Evolutionary conservation across 257 asterid species (phyloP).

Genomic region (Solanum verrucosum): DNA sequence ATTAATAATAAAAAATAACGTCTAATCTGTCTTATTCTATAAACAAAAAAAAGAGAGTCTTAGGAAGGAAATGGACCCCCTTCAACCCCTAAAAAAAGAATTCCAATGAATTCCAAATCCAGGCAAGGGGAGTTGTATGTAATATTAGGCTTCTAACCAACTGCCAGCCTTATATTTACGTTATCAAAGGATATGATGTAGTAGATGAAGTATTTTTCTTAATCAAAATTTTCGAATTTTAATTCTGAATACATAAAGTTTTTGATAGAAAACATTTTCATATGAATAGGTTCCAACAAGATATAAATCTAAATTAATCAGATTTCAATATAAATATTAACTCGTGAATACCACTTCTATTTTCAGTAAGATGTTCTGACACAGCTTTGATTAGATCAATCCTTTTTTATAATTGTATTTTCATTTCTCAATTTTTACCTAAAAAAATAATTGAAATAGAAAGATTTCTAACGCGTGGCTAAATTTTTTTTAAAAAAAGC

Average conservation of each 20-base stretch:
- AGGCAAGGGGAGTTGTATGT: background rate
- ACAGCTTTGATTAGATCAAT: background rate
- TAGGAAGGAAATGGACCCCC: background rate
- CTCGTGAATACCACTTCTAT: background rate
- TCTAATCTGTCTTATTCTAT: background rate
- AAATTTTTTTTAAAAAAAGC: accelerated
- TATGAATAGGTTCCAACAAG: too few relatives aligned
- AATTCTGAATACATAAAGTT: too few relatives aligned
- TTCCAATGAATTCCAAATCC: background rate
- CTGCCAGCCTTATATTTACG: background rate
- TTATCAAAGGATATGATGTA: too few relatives aligned
- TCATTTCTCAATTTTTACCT: too few relatives aligned
- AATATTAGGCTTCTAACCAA: background rate
- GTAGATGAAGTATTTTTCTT: background rate
- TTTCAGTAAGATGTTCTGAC: background rate
- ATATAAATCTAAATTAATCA: too few relatives aligned
- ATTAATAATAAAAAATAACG: too few relatives aligned
- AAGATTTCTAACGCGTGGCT: background rate
- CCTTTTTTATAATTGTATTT: background rate
- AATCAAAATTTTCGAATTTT: accelerated
- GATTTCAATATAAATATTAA: too few relatives aligned
- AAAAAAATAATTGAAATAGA: background rate
- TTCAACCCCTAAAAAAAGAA: background rate
- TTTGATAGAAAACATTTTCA: too few relatives aligned
- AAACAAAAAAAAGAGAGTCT: background rate